Percentiles rank a stretch among this genome's conserved stretches.
Conservation (phyloP, 208 protist species). For the Leptomonas pyrrhocoris region DNA sequence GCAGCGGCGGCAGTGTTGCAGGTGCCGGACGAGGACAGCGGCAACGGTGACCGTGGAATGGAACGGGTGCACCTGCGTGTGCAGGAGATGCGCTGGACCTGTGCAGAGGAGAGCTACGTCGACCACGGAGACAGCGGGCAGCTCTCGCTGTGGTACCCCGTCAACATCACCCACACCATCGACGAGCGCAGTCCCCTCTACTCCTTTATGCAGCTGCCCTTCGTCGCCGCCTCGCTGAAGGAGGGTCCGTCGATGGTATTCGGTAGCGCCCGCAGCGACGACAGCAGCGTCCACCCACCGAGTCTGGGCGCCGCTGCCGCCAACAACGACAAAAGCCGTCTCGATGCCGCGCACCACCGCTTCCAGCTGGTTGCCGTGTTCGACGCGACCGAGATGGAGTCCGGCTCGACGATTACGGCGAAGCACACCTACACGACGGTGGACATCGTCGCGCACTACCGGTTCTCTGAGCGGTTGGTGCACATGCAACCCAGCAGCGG, state of each 20-base stretch:
- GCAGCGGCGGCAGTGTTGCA: not conserved
- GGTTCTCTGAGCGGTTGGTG: slow-evolving; percentile 79
- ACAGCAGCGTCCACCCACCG: slow-evolving; percentile 15
- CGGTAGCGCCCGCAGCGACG: slow-evolving; percentile 12
- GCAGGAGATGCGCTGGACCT: slow-evolving; percentile 78
- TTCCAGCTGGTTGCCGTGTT: slow-evolving; percentile 87
- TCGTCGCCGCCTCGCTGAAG: slow-evolving; percentile 29
- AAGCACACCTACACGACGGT: slow-evolving; percentile 75
- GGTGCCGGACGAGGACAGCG: slow-evolving; percentile 10
- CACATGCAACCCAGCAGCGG: slow-evolving; percentile 54
- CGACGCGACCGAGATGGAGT: slow-evolving; percentile 83
- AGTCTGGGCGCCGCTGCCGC: not conserved
- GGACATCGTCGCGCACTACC: slow-evolving; percentile 76
- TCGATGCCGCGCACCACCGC: slow-evolving; percentile 4
- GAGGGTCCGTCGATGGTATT: slow-evolving; percentile 6
- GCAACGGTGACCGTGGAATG: slow-evolving; percentile 20
- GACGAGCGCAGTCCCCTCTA: slow-evolving; percentile 79
- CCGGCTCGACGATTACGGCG: slow-evolving; percentile 64
- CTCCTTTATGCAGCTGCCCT: slow-evolving; percentile 53
- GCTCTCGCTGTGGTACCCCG: slow-evolving; percentile 83
- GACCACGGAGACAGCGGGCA: slow-evolving; percentile 43
- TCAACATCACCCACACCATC: slow-evolving; percentile 71
- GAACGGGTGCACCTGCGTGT: slow-evolving; percentile 67
- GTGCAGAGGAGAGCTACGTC: slow-evolving; percentile 62
- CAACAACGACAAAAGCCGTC: not conserved